A percentile compares a stretch with the other conserved stretches of the same genome.
Conservation (phyloP, 768 basidiomycete species). For the Termitomyces sp. region DNA sequence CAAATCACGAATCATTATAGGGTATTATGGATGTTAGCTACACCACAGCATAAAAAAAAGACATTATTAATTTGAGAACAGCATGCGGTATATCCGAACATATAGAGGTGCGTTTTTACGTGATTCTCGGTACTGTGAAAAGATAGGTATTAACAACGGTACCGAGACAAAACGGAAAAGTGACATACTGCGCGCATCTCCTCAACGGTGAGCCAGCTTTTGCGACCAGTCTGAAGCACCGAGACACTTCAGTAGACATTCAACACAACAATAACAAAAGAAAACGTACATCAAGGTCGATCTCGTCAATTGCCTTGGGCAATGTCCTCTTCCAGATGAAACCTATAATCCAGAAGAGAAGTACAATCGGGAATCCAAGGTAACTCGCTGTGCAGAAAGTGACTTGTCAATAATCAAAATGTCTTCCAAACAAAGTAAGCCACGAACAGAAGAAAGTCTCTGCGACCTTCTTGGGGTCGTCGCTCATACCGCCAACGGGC, state of each 20-base stretch:
- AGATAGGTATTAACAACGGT: not conserved
- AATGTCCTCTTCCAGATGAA: constrained; percentile 37
- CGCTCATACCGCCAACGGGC: constrained; percentile 34
- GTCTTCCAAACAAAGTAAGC: not conserved
- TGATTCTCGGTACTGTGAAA: constrained; percentile 33
- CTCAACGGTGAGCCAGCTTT: constrained; percentile 42
- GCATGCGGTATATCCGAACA: constrained; percentile 33
- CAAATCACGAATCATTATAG: not conserved
- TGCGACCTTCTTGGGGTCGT: constrained; percentile 23
- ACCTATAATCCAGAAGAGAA: constrained; percentile 34
- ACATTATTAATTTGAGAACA: constrained; percentile 33
- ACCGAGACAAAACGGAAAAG: not conserved
- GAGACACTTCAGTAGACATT: not conserved
- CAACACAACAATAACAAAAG: not conserved
- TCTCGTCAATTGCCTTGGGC: constrained; percentile 32
- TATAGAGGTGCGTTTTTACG: constrained; percentile 31
- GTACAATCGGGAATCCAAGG: constrained; percentile 37
- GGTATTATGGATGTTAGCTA: not conserved
- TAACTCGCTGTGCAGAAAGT: constrained; percentile 23
- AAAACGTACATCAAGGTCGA: constrained; percentile 35
- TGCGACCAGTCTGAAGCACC: constrained; percentile 32
- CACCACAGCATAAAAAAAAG: not conserved
- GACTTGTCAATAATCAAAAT: not conserved
- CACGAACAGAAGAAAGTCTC: constrained; percentile 35
- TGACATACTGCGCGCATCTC: constrained; percentile 36